phyloP scores from a whole-genome alignment of 805 yeast species.

The Monosporozyma siamensis region DNA sequence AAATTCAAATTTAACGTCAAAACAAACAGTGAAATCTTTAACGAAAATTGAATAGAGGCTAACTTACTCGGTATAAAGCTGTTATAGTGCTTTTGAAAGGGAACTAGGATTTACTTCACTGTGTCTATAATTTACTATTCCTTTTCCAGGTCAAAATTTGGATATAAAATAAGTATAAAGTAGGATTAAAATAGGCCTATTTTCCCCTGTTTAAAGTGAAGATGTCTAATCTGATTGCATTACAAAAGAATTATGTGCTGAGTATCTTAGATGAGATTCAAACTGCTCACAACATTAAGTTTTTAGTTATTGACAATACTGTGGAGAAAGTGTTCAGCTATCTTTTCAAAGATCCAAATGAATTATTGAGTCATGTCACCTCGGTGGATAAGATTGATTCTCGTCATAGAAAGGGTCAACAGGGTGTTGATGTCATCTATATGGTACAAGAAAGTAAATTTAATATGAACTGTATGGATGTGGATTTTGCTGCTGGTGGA shows the following conservation, averaged over 20 bases:
- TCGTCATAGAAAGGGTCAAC: slow-evolving; percentile 44
- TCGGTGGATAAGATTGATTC: slow-evolving; percentile 59
- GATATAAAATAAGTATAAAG: no score
- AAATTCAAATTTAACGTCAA: no score
- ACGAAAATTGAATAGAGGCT: no score
- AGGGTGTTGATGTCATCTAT: slow-evolving; percentile 71
- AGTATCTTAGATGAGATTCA: slow-evolving; percentile 33
- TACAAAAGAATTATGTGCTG: slow-evolving; percentile 32
- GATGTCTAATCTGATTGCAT: slow-evolving; percentile 33
- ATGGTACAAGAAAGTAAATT: slow-evolving; percentile 60
- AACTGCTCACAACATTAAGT: slow-evolving; percentile 38
- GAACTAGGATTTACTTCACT: no score
- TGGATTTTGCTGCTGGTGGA: slow-evolving; percentile 60
- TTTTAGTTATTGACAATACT: slow-evolving; percentile 48
- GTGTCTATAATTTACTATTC: no score
- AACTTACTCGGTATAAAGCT: no score
- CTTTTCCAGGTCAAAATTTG: no score
- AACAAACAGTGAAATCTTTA: no score
- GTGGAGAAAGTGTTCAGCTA: slow-evolving; percentile 41
- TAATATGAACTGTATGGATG: slow-evolving; percentile 63
- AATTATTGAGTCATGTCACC: slow-evolving; percentile 45
- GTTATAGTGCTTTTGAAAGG: no score
- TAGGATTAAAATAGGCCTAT: no score
- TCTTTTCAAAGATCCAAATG: slow-evolving; percentile 35
- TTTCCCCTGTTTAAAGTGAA: no score